These are phyloP conservation scores for Gyrodon lividus DNA, from an alignment of 768 basidiomycete species.

Conservation along the genomic window DNA sequence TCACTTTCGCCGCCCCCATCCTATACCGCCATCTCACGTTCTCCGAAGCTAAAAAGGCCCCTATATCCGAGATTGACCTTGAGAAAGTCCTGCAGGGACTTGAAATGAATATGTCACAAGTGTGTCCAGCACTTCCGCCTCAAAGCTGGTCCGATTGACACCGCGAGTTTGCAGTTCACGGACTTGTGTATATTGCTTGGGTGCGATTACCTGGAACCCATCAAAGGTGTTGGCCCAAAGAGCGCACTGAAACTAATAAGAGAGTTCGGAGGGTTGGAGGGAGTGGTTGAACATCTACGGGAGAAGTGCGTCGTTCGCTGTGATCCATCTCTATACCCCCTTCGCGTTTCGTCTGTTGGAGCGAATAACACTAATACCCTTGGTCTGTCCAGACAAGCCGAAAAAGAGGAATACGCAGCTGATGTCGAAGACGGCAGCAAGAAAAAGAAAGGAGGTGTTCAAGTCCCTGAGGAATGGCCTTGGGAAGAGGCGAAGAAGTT, in stretches of 20 bases:
- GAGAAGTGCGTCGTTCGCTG: slow-evolving; percentile 56
- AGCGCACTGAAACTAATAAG: slow-evolving; percentile 89
- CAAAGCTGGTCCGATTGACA: background rate
- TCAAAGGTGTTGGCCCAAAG: slow-evolving; percentile 94
- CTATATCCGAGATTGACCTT: slow-evolving; percentile 90
- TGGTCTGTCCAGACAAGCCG: slow-evolving; percentile 26
- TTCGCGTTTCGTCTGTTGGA: background rate
- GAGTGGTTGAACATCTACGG: slow-evolving; percentile 73
- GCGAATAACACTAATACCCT: background rate
- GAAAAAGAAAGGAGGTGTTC: slow-evolving; percentile 69
- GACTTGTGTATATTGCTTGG: slow-evolving; percentile 96
- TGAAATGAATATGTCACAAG: slow-evolving; percentile 89
- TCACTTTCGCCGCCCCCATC: slow-evolving; percentile 91
- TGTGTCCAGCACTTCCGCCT: slow-evolving; percentile 25
- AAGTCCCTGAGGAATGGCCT: slow-evolving; percentile 93
- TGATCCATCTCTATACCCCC: no score
- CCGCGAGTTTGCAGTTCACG: slow-evolving; percentile 63
- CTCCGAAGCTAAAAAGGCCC: slow-evolving; percentile 95
- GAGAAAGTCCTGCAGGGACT: slow-evolving; percentile 82
- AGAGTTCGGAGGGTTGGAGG: slow-evolving; percentile 72
- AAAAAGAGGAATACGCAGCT: slow-evolving; percentile 45
- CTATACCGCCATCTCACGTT: slow-evolving; percentile 95
- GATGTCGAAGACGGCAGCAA: slow-evolving; percentile 39
- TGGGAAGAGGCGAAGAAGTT: slow-evolving; percentile 94
- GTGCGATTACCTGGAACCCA: slow-evolving; percentile 99